phyloP scores from a whole-genome alignment of 2,329 filamentous ascomycete species.

The Colletotrichum noveboracense region DNA sequence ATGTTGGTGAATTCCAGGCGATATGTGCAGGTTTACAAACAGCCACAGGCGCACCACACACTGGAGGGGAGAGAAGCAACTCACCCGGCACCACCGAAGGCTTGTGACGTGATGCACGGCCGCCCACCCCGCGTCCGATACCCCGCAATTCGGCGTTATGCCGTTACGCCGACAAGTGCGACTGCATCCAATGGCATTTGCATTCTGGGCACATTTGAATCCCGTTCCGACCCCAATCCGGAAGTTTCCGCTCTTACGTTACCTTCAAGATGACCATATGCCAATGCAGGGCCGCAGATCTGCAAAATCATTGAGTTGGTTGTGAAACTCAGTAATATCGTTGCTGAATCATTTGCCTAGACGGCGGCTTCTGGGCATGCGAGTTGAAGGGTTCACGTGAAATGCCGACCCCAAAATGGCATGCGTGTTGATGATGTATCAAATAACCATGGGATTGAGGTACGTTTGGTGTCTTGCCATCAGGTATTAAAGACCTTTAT shows the following conservation, averaged over 20 bases:
- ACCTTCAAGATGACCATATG: neutral
- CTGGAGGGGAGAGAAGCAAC: neutral
- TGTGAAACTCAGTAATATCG: neutral
- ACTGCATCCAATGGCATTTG: neutral
- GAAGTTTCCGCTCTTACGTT: neutral
- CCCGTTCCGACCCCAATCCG: neutral
- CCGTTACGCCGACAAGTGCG: neutral
- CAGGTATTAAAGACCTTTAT: neutral
- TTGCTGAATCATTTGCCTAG: neutral
- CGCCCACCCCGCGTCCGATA: neutral
- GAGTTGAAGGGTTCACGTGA: neutral
- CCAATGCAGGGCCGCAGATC: neutral
- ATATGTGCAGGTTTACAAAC: neutral
- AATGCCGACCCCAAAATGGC: neutral
- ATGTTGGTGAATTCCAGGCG: neutral
- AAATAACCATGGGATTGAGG: neutral
- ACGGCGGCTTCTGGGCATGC: neutral
- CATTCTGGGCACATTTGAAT: neutral
- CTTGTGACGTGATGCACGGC: neutral
- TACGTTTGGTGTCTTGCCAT: neutral
- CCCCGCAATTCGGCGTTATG: neutral
- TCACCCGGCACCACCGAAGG: neutral
- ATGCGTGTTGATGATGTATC: neutral
- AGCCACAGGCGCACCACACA: neutral
- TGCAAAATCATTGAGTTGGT: neutral